Evolutionary conservation across 176 grass and related monocot genomes (phyloP), one percentile per base, ranked within the genome.

Genomic region (Musa schizocarpa): DNA sequence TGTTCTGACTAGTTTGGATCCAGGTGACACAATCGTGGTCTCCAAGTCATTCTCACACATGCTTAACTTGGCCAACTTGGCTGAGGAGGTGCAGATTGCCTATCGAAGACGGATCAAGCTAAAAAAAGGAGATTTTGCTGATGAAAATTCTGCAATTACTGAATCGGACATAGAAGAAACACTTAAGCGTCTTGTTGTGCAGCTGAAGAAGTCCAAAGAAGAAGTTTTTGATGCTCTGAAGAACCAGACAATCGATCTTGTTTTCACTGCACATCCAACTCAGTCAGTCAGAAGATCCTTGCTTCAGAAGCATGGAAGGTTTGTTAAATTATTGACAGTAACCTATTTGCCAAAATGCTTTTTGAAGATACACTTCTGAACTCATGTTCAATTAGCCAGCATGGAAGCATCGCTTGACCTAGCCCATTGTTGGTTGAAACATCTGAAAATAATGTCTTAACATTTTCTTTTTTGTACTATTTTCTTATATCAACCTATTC

Each of bases 11-110:
- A 54, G 71, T 73, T 54, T 73, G 52, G 71, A 73, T 11, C 51
- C 71, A 2, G 71, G 71, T 27, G 71, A 73, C 24, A 52, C 52
- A 8, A 73, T 73, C 52, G 71, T 73, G 11, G 71, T 73, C 14
- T 25, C 71, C n/a, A 73, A 73, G 34, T 73, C 71, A 8, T 73
- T 73, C 52, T 73, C 71, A 13, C 71, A 73, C 71, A 73, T 73
- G 71, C 71, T 73, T 73, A 73, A 73, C 71, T 73, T 73, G 67
- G 25, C 67, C 34, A 69, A 69, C 34, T 69, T 69, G 26, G 67
- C 67, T 50, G 67, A 69, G 67, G 71, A 73, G 50, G 71, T 73
- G 50, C 71, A 73, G 51, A 73, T 73, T 73, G 71, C 71, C n/a
- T 54, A 73, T 11, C 71, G 52, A 13, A 73, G 71, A 25, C 24